Base-by-base conservation (phyloP, 208 protist species). In the Zelonia costaricensis region DNA sequence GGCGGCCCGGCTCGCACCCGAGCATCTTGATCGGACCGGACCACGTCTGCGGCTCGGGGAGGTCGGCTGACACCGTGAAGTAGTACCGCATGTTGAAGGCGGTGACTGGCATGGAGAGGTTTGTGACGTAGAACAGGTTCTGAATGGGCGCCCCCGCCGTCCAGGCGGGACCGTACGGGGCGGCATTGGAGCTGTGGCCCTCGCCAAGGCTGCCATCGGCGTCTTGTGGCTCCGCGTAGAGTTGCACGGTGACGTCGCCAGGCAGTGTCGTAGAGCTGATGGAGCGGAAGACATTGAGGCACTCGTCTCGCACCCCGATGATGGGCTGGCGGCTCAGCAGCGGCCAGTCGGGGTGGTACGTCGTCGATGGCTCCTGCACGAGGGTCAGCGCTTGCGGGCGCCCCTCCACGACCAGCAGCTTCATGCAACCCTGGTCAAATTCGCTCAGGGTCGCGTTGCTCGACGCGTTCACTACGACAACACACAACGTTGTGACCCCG, bases 51-150 rank as follows among this genome's bases (percentile, higher is more conserved):
- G 68, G 55, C 40, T 62, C 43, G 13, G 56, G 53, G 47, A 74
- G 54, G 4, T 51, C 46, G 0, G 27, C 36, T 25, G 63, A 42
- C 1, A 75, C 22, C 9, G 38, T 18, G 28, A 82, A 33, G 45
- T 48, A 61, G 48, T 77, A 84, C 0, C 16, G 22, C 16, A 18
- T 53, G 22, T 39, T 27, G 15, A 56, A 38, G 36, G 44, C 57
- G 16, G 13, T 3, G 10, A 65, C 64, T 1, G 58, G 48, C 9
- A 80, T 47, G 9, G 63, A 64, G 39, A 79, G 59, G 62, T 72
- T 74, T 25, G 8, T 36, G n/a, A 63, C 31, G 57, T 68, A 74
- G 61, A 72, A 84, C 6, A 77, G 27, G 33, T 67, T 73, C 45
- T 72, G 65, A 18, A 46, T 18, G 15, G 66, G 67, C 15, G 5